Evolutionary conservation across 768 basidiomycete genomes (phyloP).

Genomic region (Fistulinella prunicolor): DNA sequence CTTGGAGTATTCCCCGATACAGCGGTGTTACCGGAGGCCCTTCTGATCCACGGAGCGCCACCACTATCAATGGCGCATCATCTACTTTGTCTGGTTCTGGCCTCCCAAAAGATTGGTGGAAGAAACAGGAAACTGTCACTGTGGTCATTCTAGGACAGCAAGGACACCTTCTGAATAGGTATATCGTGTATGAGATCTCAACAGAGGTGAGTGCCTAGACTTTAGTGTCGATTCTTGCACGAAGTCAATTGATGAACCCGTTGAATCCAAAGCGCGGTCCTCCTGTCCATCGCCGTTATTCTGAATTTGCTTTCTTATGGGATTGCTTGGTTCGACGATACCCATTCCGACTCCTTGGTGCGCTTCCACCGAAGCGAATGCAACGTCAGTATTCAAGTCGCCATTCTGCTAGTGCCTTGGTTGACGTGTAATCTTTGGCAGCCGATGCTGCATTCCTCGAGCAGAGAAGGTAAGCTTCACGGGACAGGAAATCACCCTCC

Average conservation of each 20-base stretch:
- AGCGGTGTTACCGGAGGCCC: constrained; percentile 33
- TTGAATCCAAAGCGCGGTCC: constrained; percentile 49
- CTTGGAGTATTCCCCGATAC: constrained; percentile 50
- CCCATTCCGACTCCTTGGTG: constrained; percentile 87
- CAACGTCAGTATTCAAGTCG: constrained; percentile 57
- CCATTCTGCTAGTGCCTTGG: not conserved
- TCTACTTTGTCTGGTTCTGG: constrained; percentile 70
- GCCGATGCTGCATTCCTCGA: constrained; percentile 91
- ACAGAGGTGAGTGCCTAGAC: constrained; percentile 59
- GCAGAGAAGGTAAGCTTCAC: constrained; percentile 63
- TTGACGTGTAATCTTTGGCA: constrained; percentile 27
- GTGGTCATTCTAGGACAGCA: constrained; percentile 82
- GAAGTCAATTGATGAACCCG: constrained; percentile 9
- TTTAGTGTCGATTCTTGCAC: not conserved
- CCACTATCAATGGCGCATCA: constrained; percentile 41
- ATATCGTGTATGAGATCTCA: constrained; percentile 78
- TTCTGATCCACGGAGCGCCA: constrained; percentile 25
- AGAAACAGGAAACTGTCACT: constrained; percentile 66
- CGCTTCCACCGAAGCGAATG: constrained; percentile 88
- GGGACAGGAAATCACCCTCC: not conserved
- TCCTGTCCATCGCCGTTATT: constrained; percentile 82
- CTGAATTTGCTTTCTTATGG: constrained; percentile 90
- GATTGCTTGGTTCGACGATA: constrained; percentile 84
- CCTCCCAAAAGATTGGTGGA: constrained; percentile 84
- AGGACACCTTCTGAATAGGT: constrained; percentile 87